These are phyloP conservation scores for Fusarium mangiferae DNA, from an alignment of 2,329 filamentous ascomycete species.

Conservation along the genomic window DNA sequence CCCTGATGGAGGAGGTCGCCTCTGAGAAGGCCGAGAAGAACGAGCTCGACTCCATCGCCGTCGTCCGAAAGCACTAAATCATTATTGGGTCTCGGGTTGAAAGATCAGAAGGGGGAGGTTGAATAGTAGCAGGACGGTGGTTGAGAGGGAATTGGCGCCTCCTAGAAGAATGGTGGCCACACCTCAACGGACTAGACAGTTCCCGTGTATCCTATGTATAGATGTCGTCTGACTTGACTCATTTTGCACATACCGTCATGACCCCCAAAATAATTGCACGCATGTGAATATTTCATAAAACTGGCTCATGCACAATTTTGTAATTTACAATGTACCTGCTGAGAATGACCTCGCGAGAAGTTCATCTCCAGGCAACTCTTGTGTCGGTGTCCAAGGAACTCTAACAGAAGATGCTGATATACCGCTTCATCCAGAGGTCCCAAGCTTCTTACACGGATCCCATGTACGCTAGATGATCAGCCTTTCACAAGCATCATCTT, in stretches of 20 bases:
- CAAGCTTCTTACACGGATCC: constrained; percentile 29
- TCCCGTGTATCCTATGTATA: constrained; percentile 52
- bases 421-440: constrained; percentile 14
- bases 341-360: constrained; percentile 16
- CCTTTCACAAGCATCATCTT: constrained; percentile 30
- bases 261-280: constrained; percentile 2
- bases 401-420: constrained; percentile 8
- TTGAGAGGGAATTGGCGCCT: constrained; percentile 40
- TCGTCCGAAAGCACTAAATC: constrained; percentile 61
- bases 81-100: constrained; percentile 5
- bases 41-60: constrained; percentile 61
- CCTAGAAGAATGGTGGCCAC: constrained; percentile 35
- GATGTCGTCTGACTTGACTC: constrained; percentile 46
- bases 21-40: constrained; percentile 62
- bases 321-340: constrained; percentile 41
- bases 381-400: constrained; percentile 16
- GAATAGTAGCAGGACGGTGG: constrained; percentile 32
- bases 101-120: constrained; percentile 15
- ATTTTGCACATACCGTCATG: constrained; percentile 37
- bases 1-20: constrained; percentile 63
- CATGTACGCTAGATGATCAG: constrained; percentile 23
- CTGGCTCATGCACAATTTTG: constrained; percentile 40
- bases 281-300: constrained; percentile 30
- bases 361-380: constrained; percentile 23
- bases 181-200: constrained; percentile 45